Conservation (phyloP, 1,284 basidiomycete genomes). For the Cryptococcus jaspeensis region DNA sequence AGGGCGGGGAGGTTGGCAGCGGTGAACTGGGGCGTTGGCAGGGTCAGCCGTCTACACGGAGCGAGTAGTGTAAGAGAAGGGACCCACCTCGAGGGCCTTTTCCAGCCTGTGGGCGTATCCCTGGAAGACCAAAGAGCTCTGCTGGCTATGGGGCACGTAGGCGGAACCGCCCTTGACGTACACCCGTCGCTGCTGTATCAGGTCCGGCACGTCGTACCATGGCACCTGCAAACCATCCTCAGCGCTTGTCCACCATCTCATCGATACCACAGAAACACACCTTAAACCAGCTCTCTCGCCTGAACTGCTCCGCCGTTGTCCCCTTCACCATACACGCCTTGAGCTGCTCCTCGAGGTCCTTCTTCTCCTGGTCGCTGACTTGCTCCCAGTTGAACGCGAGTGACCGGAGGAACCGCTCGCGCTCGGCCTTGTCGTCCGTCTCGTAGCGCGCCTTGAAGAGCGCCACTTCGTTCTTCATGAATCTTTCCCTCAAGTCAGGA, state of each 20-base stretch:
- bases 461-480: slow-evolving; percentile 82
- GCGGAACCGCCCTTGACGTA: slow-evolving; percentile 81
- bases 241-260: slow-evolving; percentile 1
- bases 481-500: slow-evolving; percentile 85
- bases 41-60: background rate
- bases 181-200: slow-evolving; percentile 82
- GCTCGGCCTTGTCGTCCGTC: slow-evolving; percentile 63
- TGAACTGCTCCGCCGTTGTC: slow-evolving; percentile 49
- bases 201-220: slow-evolving; percentile 92
- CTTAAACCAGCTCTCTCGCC: slow-evolving; percentile 54
- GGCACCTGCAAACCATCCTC: slow-evolving; percentile 49
- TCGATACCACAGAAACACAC: slow-evolving; percentile 17
- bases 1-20: slow-evolving; percentile 86
- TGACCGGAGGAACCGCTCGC: slow-evolving; percentile 69
- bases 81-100: slow-evolving; percentile 71
- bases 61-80: background rate
- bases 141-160: slow-evolving; percentile 78
- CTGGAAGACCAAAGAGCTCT: slow-evolving; percentile 83
- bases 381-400: slow-evolving; percentile 74
- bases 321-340: slow-evolving; percentile 36
- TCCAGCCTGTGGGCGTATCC: slow-evolving; percentile 79
- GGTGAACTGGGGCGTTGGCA: slow-evolving; percentile 61
- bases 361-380: slow-evolving; percentile 65
- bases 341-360: slow-evolving; percentile 23
- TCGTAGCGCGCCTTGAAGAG: slow-evolving; percentile 86